Evolutionary conservation across 2,329 filamentous ascomycete species (phyloP).

Genomic region (Conoideocrella luteorostrata): DNA sequence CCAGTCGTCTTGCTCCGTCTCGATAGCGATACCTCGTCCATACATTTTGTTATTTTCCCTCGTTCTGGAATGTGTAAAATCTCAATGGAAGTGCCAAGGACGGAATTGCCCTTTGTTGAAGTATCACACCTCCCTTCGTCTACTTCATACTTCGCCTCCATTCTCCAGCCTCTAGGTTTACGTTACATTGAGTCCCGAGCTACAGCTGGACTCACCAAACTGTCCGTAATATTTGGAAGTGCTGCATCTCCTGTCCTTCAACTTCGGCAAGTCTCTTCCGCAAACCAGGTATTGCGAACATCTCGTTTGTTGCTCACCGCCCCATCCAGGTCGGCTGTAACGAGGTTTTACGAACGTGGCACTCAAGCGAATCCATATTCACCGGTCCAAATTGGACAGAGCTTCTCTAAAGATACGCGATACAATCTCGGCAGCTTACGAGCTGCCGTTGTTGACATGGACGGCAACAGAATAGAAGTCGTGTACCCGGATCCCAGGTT

Average conservation of each 20-base stretch:
- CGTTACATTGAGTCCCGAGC: constrained; percentile 43
- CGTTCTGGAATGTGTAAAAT: not conserved
- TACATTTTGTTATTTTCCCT: too few relatives aligned
- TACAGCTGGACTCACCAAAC: not conserved
- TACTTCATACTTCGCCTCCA: constrained; percentile 75
- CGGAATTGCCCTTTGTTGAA: constrained; percentile 46
- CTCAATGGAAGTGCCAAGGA: constrained; percentile 19
- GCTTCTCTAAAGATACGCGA: not conserved
- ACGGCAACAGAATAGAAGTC: constrained; percentile 79
- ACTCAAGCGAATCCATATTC: constrained; percentile 55
- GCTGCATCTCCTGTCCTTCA: constrained; percentile 32
- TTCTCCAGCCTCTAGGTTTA: constrained; percentile 72
- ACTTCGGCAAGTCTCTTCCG: constrained; percentile 34
- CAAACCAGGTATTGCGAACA: constrained; percentile 21
- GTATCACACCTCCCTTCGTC: constrained; percentile 75
- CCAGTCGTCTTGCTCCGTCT: too few relatives aligned
- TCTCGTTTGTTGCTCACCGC: constrained; percentile 62
- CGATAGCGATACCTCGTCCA: too few relatives aligned
- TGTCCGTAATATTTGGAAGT: constrained; percentile 38
- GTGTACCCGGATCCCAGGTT: constrained; percentile 42
- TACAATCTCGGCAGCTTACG: constrained; percentile 15
- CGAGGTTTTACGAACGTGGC: constrained; percentile 65
- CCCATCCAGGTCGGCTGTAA: constrained; percentile 56
- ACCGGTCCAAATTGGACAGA: constrained; percentile 19
- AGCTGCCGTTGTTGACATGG: constrained; percentile 66